phyloP scores from a whole-genome alignment of 2,329 filamentous ascomycete species.

The Sporothrix inflata region DNA sequence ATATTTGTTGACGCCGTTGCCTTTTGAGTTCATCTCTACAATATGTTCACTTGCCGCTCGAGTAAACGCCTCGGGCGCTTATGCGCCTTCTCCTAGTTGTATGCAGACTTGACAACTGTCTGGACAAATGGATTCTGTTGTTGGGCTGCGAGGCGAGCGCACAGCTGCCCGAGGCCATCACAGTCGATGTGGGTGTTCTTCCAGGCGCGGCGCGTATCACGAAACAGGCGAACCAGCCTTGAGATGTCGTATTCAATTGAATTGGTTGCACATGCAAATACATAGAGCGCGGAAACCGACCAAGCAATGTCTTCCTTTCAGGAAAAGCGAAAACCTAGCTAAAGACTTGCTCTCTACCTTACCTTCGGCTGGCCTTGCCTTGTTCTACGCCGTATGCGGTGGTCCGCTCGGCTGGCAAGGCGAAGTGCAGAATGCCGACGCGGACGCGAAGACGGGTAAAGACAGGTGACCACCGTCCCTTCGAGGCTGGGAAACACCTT shows the following conservation, averaged over 20 bases:
- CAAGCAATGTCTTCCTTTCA: neutral
- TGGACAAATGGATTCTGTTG: neutral
- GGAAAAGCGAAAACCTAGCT: neutral
- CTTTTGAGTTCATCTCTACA: neutral
- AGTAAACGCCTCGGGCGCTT: neutral
- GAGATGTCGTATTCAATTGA: neutral
- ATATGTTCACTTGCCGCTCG: too few species aligned
- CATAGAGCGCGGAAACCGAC: neutral
- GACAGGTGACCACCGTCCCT: neutral
- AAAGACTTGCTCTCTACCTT: neutral
- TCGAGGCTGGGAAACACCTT: neutral
- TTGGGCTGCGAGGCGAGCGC: neutral
- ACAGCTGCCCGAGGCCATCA: neutral
- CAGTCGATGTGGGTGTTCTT: neutral
- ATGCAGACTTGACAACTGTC: constrained; percentile 2
- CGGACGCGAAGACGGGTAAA: neutral
- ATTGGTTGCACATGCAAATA: neutral
- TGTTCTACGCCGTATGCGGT: neutral
- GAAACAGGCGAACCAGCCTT: neutral
- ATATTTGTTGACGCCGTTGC: neutral
- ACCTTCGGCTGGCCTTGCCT: constrained; percentile 5
- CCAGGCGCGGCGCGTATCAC: neutral
- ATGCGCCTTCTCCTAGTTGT: neutral
- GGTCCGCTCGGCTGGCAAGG: constrained; percentile 19
- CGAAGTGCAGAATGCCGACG: neutral